phyloP scores from a whole-genome alignment of 2,329 filamentous ascomycete genomes.

The Aspergillus quadrilineatus region DNA sequence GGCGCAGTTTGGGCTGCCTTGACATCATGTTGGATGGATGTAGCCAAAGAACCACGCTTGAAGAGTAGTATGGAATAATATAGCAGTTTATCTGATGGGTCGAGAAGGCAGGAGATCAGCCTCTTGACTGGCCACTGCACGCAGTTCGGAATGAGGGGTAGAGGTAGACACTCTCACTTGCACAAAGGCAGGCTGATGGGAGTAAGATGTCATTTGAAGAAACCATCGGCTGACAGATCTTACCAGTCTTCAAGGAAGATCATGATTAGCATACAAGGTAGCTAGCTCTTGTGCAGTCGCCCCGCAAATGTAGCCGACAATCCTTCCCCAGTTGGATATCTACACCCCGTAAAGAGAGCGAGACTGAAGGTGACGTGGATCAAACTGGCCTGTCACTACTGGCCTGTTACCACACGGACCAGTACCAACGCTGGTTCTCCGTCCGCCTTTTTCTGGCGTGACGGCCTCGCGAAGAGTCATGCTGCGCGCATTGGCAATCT shows the following conservation, averaged over 20 bases:
- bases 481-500: slow-evolving; percentile 12
- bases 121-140: slow-evolving; percentile 13
- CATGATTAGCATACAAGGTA: slow-evolving; percentile 22
- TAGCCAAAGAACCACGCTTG: background rate
- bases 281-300: slow-evolving; percentile 18
- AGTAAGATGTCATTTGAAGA: slow-evolving; percentile 16
- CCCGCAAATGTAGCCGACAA: slow-evolving; percentile 28
- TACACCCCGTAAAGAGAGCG: slow-evolving; percentile 21
- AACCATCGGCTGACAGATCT: slow-evolving; percentile 20
- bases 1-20: slow-evolving; percentile 40
- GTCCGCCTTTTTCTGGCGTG: slow-evolving; percentile 27
- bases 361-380: slow-evolving; percentile 32
- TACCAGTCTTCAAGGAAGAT: slow-evolving; percentile 23
- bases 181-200: slow-evolving; percentile 11
- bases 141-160: slow-evolving; percentile 15
- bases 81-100: background rate
- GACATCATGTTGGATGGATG: slow-evolving; percentile 36
- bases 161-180: slow-evolving; percentile 14
- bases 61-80: background rate
- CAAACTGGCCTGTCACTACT: slow-evolving; percentile 26
- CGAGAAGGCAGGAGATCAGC: background rate
- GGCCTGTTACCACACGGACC: slow-evolving; percentile 31
- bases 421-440: slow-evolving; percentile 26
- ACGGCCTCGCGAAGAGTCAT: slow-evolving; percentile 24
- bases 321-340: slow-evolving; percentile 20